Evolutionary conservation across 202 grass and related monocot species (phyloP).

Genomic region (Zizania palustris): DNA sequence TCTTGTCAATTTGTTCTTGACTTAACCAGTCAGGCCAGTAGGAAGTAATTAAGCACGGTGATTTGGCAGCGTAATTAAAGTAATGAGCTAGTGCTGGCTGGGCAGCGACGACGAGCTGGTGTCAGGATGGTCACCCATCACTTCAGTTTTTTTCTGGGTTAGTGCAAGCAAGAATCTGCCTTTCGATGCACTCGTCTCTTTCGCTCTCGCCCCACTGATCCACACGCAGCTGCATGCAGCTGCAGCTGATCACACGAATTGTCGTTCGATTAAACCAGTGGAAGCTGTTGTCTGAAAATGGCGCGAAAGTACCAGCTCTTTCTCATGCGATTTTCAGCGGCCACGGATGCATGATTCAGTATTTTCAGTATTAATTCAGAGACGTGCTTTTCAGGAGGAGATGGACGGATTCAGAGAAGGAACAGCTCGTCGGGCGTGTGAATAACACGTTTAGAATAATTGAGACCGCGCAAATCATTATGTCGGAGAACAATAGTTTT

Average conservation of each 20-base stretch:
- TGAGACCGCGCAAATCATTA: no score
- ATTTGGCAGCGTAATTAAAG: neutral
- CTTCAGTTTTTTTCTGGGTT: neutral
- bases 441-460: no score
- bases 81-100: slow-evolving; percentile 11
- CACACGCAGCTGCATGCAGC: neutral
- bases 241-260: neutral
- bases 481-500: no score
- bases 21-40: neutral
- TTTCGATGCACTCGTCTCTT: slow-evolving; percentile 3
- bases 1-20: neutral
- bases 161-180: slow-evolving; percentile 28
- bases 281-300: neutral
- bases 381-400: neutral
- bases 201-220: neutral
- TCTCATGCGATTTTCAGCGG: neutral
- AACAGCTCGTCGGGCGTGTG: neutral
- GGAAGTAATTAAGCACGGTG: neutral
- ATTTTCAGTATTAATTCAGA: neutral
- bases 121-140: neutral
- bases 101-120: neutral
- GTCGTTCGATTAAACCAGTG: neutral
- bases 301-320: neutral
- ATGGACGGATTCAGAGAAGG: neutral
- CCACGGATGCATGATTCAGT: neutral